Evolutionary conservation across 805 yeast genomes (phyloP), one percentile per base, ranked within the genome.

Genomic region (Myxozyma lipomycoides): DNA sequence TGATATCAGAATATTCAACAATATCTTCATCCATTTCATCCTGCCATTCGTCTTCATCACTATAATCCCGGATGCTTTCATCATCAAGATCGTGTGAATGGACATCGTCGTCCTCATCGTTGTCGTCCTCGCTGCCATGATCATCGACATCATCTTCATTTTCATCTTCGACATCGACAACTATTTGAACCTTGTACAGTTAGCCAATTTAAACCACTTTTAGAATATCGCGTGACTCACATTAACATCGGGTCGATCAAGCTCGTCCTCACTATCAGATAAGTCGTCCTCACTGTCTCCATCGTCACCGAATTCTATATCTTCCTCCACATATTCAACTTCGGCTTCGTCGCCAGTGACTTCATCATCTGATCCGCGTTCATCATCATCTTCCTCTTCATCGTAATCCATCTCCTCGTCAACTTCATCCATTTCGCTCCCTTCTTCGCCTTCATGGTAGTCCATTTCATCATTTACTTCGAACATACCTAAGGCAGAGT

Each of bases 401-500:
- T 67, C 77, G 50, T 71, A 77, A 6, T 73, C 78, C 45, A 63
- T 54, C 21, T 60, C 68, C 7, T 73, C 68, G 49, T 72, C 73
- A 7, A 71, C 73, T 3, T 73, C 81, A 23, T 74, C 78, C 23
- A 73, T 76, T 37, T 75, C 81, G 24, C 52, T 45, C 5, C 41
- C 49, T 18, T 47, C 61, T n/a, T 49, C 43, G 22, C 72, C 78
- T n/a, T 73, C 79, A 6, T 78, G 84, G 30, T 81, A 84, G 40
- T 78, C 78, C 56, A 80, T 84, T 32, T 78, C 76, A 45, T 83
- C 93, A 30, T 77, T 86, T 36, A 86, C 82, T 61, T 91, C 97
- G 64, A 84, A 91, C 95, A 91, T 90, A 1, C 96, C 97, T 37
- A 91, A 73, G 0, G 97, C 86, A 0, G 97, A 90, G 64, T 93